Base-by-base conservation (phyloP, 257 asterid species). In the Primulina tabacum region DNA sequence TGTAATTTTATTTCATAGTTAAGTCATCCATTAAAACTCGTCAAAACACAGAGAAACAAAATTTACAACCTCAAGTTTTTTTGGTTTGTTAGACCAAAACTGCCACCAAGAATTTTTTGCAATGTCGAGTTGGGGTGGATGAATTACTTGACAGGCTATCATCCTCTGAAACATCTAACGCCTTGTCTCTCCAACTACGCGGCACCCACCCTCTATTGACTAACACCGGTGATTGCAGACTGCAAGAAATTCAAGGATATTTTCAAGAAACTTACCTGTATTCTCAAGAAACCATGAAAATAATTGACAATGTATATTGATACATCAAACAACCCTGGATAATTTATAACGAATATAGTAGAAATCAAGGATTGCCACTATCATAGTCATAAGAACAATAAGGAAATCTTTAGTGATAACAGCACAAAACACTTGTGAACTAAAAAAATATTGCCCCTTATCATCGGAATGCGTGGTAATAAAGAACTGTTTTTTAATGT, bases 201-300 rank as follows among this genome's bases (percentile, higher is more conserved):
- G 97, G 99, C 30, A 94, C 97, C 99, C 97, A 94, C 73, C 99
- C 99, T 86, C 99, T 87, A 71, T 94, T 94, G 67, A 94, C 97
- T 57, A 94, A 84, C 72, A 94, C 75, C 56, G 96, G 94, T 28
- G 82, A 65, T 77, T 73, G 91, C 70, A 81, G 56, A 37, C 97
- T 93, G 93, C 82, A 82, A 79, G 73, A 75, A 71, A 62, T 47
- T 73, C 21, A 63, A 73, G 60, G 62, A 50, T 67, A 72, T 40
- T 67, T 73, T 69, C 81, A 82, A 80, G 71, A 75, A 71, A 62
- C 35, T 71, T 35, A 60, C 67, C 63, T 65, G 56, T 67, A 70
- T 52, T 69, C 75, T 69, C 70, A 74, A 74, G 57, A 73, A 74
- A 69, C 43, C 53, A 61, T 6, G 57, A 62, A 56, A 52, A 69